Evolutionary conservation across 208 protist species (phyloP).

Genomic region (Angomonas deanei): DNA sequence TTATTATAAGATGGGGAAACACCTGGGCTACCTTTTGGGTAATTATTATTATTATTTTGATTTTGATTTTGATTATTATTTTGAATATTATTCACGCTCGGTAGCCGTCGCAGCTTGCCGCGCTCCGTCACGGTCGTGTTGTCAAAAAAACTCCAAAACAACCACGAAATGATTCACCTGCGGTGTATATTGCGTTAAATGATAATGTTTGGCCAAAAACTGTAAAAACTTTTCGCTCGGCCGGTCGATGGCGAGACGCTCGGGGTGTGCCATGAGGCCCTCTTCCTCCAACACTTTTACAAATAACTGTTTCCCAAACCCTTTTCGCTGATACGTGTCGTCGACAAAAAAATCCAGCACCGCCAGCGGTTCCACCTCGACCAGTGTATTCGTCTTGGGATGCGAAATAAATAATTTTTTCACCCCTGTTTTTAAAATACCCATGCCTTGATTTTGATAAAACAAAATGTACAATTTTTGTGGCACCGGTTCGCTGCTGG

Average conservation of each 20-base stretch:
- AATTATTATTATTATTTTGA: no score
- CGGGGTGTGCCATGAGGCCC: conserved; percentile 20
- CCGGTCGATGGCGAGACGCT: conserved; percentile 86
- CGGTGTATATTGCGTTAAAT: conserved; percentile 57
- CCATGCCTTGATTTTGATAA: conserved; percentile 46
- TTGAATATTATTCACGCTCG: not conserved
- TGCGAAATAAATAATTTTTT: conserved; percentile 88
- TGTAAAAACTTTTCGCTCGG: conserved; percentile 86
- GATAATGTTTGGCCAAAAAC: conserved; percentile 88
- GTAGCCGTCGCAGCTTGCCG: conserved; percentile 22
- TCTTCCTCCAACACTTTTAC: conserved; percentile 54
- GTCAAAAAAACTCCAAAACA: conserved; percentile 86
- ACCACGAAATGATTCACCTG: conserved; percentile 93
- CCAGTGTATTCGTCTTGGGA: conserved; percentile 26
- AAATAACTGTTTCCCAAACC: conserved; percentile 81
- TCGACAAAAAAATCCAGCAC: conserved; percentile 94
- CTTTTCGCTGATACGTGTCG: conserved; percentile 73
- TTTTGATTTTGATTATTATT: no score
- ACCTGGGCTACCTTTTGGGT: no score
- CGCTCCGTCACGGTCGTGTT: conserved; percentile 41
- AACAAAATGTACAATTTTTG: conserved; percentile 54
- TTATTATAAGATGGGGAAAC: no score
- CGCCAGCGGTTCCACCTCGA: conserved; percentile 90
- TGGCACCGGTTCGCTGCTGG: conserved; percentile 19
- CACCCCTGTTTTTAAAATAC: conserved; percentile 86